phyloP scores from a whole-genome alignment of 148 eudicot species.

The Rhododendron vialii region DNA sequence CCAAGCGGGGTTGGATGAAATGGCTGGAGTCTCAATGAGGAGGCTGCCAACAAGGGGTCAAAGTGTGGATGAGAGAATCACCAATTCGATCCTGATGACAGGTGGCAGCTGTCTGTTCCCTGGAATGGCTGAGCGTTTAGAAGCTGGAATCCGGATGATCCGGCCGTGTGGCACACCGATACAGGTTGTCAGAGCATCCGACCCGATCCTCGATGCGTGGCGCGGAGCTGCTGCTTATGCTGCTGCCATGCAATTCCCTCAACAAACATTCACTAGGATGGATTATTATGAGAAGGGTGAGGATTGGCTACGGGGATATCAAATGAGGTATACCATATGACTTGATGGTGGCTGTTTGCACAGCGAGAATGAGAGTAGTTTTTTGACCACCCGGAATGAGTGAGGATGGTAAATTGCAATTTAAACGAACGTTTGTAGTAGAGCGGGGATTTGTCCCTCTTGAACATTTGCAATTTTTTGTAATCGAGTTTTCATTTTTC shows the following conservation, averaged over 20 bases:
- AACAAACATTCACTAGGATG: slow-evolving; percentile 56
- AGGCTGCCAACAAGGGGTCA: slow-evolving; percentile 47
- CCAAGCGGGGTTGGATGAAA: slow-evolving; percentile 94
- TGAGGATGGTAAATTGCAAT: background rate
- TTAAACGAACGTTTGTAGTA: background rate
- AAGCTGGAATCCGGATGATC: slow-evolving; percentile 80
- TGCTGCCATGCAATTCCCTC: slow-evolving; percentile 46
- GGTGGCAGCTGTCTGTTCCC: slow-evolving; percentile 84
- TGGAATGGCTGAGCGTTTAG: slow-evolving; percentile 79
- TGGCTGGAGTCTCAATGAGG: slow-evolving; percentile 67
- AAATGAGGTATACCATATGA: slow-evolving; percentile 30
- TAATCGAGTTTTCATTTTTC: too few relatives aligned
- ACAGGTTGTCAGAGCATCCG: slow-evolving; percentile 48
- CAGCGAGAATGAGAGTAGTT: background rate
- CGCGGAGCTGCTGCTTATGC: slow-evolving; percentile 90
- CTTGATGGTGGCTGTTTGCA: background rate
- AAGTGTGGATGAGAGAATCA: slow-evolving; percentile 54
- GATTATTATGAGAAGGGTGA: slow-evolving; percentile 96
- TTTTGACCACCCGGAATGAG: background rate
- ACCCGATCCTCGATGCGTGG: slow-evolving; percentile 89
- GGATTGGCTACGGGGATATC: slow-evolving; percentile 77
- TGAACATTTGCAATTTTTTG: too few relatives aligned
- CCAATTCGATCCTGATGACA: slow-evolving; percentile 73
- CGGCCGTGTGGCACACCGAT: slow-evolving; percentile 85
- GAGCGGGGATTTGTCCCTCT: background rate